Conservation (phyloP, 2,329 filamentous ascomycete genomes). For the Dothidotthia symphoricarpi region DNA sequence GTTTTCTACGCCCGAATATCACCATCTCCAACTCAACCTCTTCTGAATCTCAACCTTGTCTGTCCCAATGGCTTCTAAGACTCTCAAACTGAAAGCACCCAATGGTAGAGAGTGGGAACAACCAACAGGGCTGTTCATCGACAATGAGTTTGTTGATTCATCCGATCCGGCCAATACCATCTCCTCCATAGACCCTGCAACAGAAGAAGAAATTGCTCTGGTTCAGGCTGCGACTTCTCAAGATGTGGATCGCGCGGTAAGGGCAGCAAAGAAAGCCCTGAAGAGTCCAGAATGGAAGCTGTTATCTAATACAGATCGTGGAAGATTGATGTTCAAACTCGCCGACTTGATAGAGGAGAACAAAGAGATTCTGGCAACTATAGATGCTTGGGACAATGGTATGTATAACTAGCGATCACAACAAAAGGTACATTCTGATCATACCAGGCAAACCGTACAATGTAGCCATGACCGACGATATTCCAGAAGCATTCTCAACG, state of each 20-base stretch:
- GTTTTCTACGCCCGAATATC: too few species aligned
- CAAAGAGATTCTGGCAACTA: conserved; percentile 19
- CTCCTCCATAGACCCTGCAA: conserved; percentile 15
- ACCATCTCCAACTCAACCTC: too few species aligned
- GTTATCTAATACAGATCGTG: conserved; percentile 16
- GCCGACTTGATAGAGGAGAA: conserved; percentile 31
- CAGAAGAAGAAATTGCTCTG: conserved; percentile 30
- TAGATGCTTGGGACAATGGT: conserved; percentile 68
- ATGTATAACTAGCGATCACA: conserved; percentile 5
- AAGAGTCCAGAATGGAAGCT: conserved; percentile 23
- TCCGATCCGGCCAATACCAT: conserved; percentile 22
- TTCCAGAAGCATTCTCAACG: conserved; percentile 56
- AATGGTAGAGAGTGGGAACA: conserved; percentile 42
- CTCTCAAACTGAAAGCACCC: conserved; percentile 39
- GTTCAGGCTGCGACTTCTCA: conserved; percentile 34
- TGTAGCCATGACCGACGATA: conserved; percentile 60
- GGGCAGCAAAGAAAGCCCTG: conserved; percentile 30
- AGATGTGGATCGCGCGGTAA: conserved; percentile 38
- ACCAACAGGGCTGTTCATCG: conserved; percentile 46
- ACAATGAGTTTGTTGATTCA: conserved; percentile 44
- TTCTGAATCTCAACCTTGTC: too few species aligned
- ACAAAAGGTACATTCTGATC: neutral
- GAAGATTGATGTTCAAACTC: conserved; percentile 22
- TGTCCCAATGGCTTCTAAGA: conserved; percentile 3
- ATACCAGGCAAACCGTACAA: conserved; percentile 59